phyloP scores from a whole-genome alignment of 1,139 yeast genomes.

The Petasospora fabianii region DNA sequence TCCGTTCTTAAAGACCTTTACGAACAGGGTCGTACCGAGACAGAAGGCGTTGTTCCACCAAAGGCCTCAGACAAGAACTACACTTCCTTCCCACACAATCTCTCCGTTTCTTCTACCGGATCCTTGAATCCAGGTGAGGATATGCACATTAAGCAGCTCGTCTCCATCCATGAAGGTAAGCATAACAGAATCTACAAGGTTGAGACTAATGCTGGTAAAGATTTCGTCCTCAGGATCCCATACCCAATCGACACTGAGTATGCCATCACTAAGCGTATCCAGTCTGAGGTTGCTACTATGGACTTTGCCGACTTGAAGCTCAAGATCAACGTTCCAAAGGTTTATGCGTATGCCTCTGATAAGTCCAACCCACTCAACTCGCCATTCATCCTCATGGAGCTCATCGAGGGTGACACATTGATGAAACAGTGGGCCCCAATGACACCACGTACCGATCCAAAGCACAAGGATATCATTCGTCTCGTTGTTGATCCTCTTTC shows the following conservation, averaged over 20 bases:
- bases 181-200: conserved; percentile 83
- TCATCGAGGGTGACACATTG: conserved; percentile 69
- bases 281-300: conserved; percentile 90
- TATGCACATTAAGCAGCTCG: conserved; percentile 61
- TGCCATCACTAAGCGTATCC: conserved; percentile 62
- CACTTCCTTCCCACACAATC: conserved; percentile 45
- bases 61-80: conserved; percentile 40
- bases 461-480: conserved; percentile 43
- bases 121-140: conserved; percentile 37
- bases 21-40: conserved; percentile 30
- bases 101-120: conserved; percentile 41
- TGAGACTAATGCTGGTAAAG: conserved; percentile 56
- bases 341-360: conserved; percentile 67
- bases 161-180: conserved; percentile 89
- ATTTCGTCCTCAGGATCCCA: conserved; percentile 78
- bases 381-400: conserved; percentile 81
- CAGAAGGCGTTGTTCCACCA: conserved; percentile 34
- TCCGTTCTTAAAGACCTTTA: conserved; percentile 43
- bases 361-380: conserved; percentile 57
- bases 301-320: conserved; percentile 66
- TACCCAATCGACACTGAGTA: conserved; percentile 66
- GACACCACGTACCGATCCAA: conserved; percentile 44
- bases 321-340: conserved; percentile 63
- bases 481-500: conserved; percentile 60
- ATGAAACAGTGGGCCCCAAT: conserved; percentile 93